Percentiles rank a stretch among this genome's conserved stretches.
phyloP scores from a whole-genome alignment of 2,329 filamentous ascomycete genomes.

The Raffaelea albimanens region DNA sequence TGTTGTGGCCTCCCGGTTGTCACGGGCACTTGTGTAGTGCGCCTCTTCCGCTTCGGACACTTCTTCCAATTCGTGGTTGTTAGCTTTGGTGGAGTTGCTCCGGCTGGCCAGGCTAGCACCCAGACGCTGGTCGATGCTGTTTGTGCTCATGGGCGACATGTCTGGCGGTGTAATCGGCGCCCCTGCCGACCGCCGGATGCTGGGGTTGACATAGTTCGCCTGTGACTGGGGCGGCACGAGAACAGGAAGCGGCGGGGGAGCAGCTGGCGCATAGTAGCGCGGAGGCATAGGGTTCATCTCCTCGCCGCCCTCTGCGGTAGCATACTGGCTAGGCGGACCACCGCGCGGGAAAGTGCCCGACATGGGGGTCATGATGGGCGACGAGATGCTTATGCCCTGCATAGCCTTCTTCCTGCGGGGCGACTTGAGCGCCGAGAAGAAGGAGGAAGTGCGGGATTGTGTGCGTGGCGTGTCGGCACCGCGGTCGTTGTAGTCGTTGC shows the following conservation, averaged over 20 bases:
- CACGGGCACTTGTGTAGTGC: not conserved
- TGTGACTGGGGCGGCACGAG: constrained; percentile 7
- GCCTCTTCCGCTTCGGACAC: not conserved
- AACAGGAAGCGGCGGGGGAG: constrained; percentile 46
- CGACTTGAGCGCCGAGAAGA: constrained; percentile 53
- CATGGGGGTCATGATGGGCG: constrained; percentile 56
- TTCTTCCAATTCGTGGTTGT: not conserved
- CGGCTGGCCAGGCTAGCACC: constrained; percentile 20
- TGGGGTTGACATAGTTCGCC: constrained; percentile 15
- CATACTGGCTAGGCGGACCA: constrained; percentile 21
- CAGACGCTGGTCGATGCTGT: constrained; percentile 49
- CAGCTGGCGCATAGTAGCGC: constrained; percentile 46
- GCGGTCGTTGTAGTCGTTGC: not conserved
- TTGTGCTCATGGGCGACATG: constrained; percentile 35
- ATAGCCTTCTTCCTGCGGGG: constrained; percentile 45
- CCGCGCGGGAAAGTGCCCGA: constrained; percentile 47
- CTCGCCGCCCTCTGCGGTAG: constrained; percentile 22
- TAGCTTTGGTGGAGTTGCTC: not conserved
- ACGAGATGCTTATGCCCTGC: constrained; percentile 50
- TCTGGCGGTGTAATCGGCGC: constrained; percentile 36
- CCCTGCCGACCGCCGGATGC: constrained; percentile 14
- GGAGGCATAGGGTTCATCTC: constrained; percentile 50
- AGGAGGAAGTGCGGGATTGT: constrained; percentile 47
- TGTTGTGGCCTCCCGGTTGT: not conserved
- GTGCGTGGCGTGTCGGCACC: constrained; percentile 30